Evolutionary conservation across 768 basidiomycete species (phyloP), one percentile per base, ranked within the genome.

Genomic region (Kwoniella sp.): DNA sequence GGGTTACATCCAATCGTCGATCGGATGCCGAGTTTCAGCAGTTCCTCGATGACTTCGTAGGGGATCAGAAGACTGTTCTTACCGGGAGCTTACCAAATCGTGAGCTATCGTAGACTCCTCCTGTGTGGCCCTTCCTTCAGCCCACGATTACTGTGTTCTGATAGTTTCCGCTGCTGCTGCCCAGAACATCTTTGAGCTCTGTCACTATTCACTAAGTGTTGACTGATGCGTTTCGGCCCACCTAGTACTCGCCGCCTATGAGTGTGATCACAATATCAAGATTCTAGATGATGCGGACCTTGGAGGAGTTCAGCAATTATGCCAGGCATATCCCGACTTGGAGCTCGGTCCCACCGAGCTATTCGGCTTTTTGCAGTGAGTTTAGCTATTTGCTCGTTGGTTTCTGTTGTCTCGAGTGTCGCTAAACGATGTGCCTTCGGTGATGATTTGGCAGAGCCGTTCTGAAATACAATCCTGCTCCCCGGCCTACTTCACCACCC

Each of bases 1-100:
- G 50, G 17, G 37, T 22, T 17, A 44, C 37, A 5, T n/a, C 60
- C 10, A 68, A 68, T 22, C 37, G 73, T 24, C 58, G 68, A 8
- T 74, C 75, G 4, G 71, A 63, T 27, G 70, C 69, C 10, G 72
- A 77, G 44, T 67, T 77, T 19, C 75, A 74, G 55, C 44, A 62
- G 44, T 70, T 77, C 25, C 66, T 74, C n/a, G 71, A 77, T 24
- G 68, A 65, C 27, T 61, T 77, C 36, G 71, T 77, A 36, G 72
- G 72, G 0, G 67, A 69, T 17, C 55, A 56, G 21, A 67, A 70
- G 19, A 69, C 58, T 24, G 68, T 77, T 13, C 55, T 74, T 24
- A 69, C 69, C 12, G 56, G 55, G 9, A 64, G 69, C 50, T 59
- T 77, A 8, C 75, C 75, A 25, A 65, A 68, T 62, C 59, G 75